A percentile compares a stretch with the other conserved stretches of the same genome.
phyloP scores from a whole-genome alignment of 805 yeast species.

The Sugiyamaella boreocaroliniensis region DNA sequence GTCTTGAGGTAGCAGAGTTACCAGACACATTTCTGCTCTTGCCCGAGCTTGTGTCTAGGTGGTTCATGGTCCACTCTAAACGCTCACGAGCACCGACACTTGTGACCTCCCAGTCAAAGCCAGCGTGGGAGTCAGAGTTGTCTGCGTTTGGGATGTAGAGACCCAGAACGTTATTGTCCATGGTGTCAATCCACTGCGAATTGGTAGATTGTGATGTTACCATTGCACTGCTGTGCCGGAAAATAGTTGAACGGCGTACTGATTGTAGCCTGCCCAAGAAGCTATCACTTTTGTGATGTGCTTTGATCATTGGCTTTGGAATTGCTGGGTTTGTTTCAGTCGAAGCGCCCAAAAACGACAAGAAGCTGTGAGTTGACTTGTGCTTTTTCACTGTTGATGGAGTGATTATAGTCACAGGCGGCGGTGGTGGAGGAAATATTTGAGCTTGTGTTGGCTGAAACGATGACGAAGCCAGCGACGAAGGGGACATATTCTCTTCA shows the following conservation, averaged over 20 bases:
- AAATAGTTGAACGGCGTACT: neutral
- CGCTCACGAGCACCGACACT: slow-evolving; percentile 12
- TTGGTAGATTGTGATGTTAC: neutral
- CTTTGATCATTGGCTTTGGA: slow-evolving; percentile 7
- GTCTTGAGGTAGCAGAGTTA: slow-evolving; percentile 1
- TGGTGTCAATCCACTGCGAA: neutral
- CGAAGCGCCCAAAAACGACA: slow-evolving; percentile 9
- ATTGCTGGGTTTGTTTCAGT: slow-evolving; percentile 1
- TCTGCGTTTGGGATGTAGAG: neutral
- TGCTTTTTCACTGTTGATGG: slow-evolving; percentile 8
- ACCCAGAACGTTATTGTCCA: neutral
- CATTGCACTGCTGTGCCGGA: neutral
- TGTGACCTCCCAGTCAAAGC: slow-evolving; percentile 19
- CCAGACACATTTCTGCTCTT: slow-evolving; percentile 13
- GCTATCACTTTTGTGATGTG: slow-evolving; percentile 15
- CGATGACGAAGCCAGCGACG: neutral
- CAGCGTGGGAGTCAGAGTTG: neutral
- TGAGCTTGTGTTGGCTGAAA: too few relatives aligned
- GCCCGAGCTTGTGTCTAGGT: slow-evolving; percentile 2
- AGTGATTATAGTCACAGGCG: neutral
- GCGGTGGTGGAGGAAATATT: neutral
- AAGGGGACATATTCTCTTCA: neutral
- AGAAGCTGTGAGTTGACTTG: slow-evolving; percentile 10
- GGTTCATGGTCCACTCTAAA: slow-evolving; percentile 12
- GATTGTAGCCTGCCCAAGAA: slow-evolving; percentile 7